Evolutionary conservation across 495 filamentous ascomycete species (phyloP).

Genomic region (Cetradonia linearis): DNA sequence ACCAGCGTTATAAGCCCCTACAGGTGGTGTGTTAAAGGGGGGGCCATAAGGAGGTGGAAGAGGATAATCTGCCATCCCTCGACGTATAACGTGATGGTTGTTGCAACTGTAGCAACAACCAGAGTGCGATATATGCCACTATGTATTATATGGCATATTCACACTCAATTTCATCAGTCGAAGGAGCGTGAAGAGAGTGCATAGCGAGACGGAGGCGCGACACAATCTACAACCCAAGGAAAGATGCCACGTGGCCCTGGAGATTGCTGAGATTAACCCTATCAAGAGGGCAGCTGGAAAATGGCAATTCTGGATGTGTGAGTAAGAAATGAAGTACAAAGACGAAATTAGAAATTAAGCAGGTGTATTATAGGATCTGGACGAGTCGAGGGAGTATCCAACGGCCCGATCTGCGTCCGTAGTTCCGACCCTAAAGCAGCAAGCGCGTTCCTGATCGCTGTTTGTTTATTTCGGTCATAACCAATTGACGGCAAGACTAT

Average conservation of each 20-base stretch:
- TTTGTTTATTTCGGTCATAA: conserved; percentile 17
- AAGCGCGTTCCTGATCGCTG: conserved; percentile 11
- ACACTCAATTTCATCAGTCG: neutral
- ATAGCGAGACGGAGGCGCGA: conserved; percentile 2
- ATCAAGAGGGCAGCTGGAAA: neutral
- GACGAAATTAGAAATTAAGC: neutral
- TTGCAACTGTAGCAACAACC: conserved; percentile 1
- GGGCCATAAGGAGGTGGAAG: conserved; percentile 42
- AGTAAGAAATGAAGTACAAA: conserved; percentile 7
- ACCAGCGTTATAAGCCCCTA: neutral
- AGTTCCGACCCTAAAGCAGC: neutral
- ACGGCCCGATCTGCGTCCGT: conserved; percentile 1
- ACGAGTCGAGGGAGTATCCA: neutral
- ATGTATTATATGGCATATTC: neutral
- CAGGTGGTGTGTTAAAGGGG: conserved; percentile 23
- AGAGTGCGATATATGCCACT: neutral
- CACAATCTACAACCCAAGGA: conserved; percentile 2
- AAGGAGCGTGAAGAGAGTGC: conserved; percentile 8
- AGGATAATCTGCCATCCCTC: conserved; percentile 47
- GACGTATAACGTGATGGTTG: neutral
- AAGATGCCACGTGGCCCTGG: neutral
- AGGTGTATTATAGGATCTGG: neutral
- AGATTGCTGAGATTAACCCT: conserved; percentile 4
- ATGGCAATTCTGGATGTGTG: neutral
- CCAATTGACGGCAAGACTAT: neutral